phyloP scores from a whole-genome alignment of 2,329 filamentous ascomycete species.

The Colletotrichum orchidophilum region DNA sequence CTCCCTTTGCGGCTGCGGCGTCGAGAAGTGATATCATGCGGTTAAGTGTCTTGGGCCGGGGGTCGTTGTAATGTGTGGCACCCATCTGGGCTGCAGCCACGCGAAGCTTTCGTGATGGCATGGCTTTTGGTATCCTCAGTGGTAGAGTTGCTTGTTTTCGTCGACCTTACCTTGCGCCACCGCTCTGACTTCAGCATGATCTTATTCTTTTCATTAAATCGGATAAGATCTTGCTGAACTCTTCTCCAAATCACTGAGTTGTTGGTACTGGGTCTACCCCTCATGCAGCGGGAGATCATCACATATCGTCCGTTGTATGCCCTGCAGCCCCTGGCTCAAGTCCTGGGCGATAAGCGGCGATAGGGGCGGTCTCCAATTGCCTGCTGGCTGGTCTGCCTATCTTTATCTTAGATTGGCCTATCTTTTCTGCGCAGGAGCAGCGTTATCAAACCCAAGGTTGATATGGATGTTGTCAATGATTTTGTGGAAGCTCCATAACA shows the following conservation, averaged over 20 bases:
- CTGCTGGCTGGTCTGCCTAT: constrained; percentile 12
- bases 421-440: neutral
- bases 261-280: neutral
- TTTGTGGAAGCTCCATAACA: neutral
- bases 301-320: neutral
- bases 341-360: constrained; percentile 15
- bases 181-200: neutral
- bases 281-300: neutral
- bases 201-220: neutral
- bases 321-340: neutral
- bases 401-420: constrained; percentile 15
- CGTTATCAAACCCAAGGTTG: neutral
- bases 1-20: constrained; percentile 52
- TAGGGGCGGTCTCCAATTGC: constrained; percentile 1
- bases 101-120: constrained; percentile 6
- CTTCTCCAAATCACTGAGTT: neutral
- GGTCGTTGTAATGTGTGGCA: constrained; percentile 47
- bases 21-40: constrained; percentile 61
- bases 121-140: neutral
- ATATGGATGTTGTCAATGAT: neutral
- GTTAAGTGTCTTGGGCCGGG: constrained; percentile 51
- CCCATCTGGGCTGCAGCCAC: constrained; percentile 66
- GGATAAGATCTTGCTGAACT: neutral
- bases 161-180: neutral
- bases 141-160: neutral